Conservation (phyloP, 805 yeast genomes). For the Wickerhamomyces alni region DNA sequence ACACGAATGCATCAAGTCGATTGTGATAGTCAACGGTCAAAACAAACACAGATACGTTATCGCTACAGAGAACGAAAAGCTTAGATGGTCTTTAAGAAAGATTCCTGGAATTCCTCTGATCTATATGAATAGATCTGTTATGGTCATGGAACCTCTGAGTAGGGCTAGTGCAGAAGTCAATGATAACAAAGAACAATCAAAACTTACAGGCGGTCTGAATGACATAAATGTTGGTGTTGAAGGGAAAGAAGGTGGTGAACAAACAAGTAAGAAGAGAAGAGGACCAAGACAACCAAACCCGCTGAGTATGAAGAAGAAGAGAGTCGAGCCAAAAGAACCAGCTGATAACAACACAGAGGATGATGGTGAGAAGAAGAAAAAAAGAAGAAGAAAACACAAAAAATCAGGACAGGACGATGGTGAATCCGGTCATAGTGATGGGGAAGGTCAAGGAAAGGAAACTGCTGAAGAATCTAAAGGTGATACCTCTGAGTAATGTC, state of each 20-base stretch:
- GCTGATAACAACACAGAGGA: conserved; percentile 6
- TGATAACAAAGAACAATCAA: conserved; percentile 49
- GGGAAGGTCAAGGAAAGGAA: background rate
- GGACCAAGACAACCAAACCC: conserved; percentile 89
- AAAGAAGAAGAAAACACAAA: conserved; percentile 18
- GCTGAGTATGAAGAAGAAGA: conserved; percentile 77
- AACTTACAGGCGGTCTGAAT: conserved; percentile 76
- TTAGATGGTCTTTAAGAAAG: conserved; percentile 62
- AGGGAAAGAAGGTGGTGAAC: conserved; percentile 5
- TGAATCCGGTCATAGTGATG: conserved; percentile 11
- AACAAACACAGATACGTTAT: conserved; percentile 90
- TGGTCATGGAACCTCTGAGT: conserved; percentile 93
- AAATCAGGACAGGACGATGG: conserved; percentile 4
- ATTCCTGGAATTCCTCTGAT: conserved; percentile 89
- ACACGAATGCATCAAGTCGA: conserved; percentile 66
- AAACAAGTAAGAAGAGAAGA: conserved; percentile 40
- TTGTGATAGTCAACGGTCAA: conserved; percentile 63
- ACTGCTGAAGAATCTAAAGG: no score
- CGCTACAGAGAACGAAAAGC: conserved; percentile 71
- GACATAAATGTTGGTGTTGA: conserved; percentile 49
- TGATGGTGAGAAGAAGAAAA: conserved; percentile 11
- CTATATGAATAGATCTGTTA: conserved; percentile 84
- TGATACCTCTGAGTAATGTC: no score
- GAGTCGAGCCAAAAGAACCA: conserved; percentile 20
- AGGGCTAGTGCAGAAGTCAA: conserved; percentile 54